phyloP scores from a whole-genome alignment of 352 stramenopile species.

The Phytophthora agathidicida region DNA sequence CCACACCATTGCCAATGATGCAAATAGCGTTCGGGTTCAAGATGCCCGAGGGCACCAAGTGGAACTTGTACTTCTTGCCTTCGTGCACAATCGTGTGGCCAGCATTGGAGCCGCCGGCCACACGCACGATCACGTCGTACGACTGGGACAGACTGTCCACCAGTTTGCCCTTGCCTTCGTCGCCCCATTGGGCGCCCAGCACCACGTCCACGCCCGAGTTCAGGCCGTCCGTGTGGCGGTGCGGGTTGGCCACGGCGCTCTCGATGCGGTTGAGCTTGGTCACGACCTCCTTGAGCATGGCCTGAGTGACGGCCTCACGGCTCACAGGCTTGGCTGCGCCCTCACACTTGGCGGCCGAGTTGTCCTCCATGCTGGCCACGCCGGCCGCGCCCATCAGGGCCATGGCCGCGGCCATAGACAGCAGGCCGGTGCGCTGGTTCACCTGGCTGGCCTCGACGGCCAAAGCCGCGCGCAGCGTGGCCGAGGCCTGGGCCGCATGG shows the following conservation, averaged over 20 bases:
- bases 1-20: slow-evolving; percentile 99
- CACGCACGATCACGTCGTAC: slow-evolving; percentile 97
- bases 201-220: slow-evolving; percentile 92
- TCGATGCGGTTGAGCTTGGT: slow-evolving; percentile 90
- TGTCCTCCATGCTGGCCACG: slow-evolving; percentile 28
- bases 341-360: slow-evolving; percentile 37
- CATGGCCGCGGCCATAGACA: slow-evolving; percentile 29
- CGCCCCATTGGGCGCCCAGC: slow-evolving; percentile 98
- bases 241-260: slow-evolving; percentile 84
- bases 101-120: slow-evolving; percentile 98
- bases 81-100: slow-evolving; percentile 99
- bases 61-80: slow-evolving; percentile 99
- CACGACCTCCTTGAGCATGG: slow-evolving; percentile 84
- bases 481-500: slow-evolving; percentile 31
- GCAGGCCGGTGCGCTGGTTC: slow-evolving; percentile 23
- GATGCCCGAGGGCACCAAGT: slow-evolving; percentile 98
- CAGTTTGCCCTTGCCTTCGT: slow-evolving; percentile 99
- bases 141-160: slow-evolving; percentile 93
- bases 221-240: slow-evolving; percentile 67
- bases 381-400: slow-evolving; percentile 39
- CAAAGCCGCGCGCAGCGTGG: slow-evolving; percentile 50
- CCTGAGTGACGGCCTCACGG: slow-evolving; percentile 57
- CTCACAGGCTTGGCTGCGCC: slow-evolving; percentile 41
- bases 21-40: slow-evolving; percentile 95
- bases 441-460: slow-evolving; percentile 48